Conservation (phyloP, 805 yeast species). For the Candida germanica region DNA sequence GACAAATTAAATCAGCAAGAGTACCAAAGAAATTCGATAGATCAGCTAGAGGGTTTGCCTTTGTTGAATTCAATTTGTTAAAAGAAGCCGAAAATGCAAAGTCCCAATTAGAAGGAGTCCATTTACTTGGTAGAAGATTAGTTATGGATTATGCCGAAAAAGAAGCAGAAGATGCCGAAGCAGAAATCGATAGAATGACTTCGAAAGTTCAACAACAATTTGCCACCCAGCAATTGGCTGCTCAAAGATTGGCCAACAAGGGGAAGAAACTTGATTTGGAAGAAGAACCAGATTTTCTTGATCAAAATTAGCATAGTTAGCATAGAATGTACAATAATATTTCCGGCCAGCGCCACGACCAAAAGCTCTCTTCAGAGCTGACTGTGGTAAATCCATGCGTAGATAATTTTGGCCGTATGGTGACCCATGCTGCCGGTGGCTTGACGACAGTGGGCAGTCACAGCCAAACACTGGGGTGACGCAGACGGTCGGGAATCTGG, state of each 20-base stretch:
- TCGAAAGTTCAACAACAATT: slow-evolving; percentile 79
- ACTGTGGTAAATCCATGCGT: no score
- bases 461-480: no score
- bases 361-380: no score
- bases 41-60: slow-evolving; percentile 95
- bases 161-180: slow-evolving; percentile 81
- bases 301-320: slow-evolving; percentile 1
- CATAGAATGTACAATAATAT: no score
- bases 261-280: slow-evolving; percentile 68
- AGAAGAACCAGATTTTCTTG: slow-evolving; percentile 29
- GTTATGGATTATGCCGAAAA: slow-evolving; percentile 90
- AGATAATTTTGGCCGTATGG: no score
- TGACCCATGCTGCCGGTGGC: no score
- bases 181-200: slow-evolving; percentile 88
- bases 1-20: slow-evolving; percentile 89
- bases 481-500: no score
- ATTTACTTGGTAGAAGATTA: slow-evolving; percentile 89
- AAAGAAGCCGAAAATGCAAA: slow-evolving; percentile 92
- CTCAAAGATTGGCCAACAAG: slow-evolving; percentile 65
- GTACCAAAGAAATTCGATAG: slow-evolving; percentile 95
- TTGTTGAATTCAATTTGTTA: slow-evolving; percentile 83
- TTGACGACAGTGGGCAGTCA: no score
- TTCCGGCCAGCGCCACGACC: no score
- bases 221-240: slow-evolving; percentile 70
- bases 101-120: slow-evolving; percentile 92